Evolutionary conservation across 352 stramenopile genomes (phyloP).

Genomic region (Pythium dissotocum): DNA sequence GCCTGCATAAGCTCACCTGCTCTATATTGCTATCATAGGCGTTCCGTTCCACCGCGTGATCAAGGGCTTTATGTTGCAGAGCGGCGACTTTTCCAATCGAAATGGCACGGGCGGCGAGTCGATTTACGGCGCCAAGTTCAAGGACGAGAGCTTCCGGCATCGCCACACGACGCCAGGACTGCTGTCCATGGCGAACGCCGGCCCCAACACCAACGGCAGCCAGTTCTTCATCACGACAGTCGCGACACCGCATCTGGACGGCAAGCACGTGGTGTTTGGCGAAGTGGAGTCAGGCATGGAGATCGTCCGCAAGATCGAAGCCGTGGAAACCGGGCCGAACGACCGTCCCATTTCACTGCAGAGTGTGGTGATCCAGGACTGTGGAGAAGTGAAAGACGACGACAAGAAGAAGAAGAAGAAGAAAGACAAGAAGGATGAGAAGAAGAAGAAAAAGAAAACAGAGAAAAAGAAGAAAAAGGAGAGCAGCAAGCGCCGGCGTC

Average conservation of each 20-base stretch:
- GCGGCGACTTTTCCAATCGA: constrained; percentile 72
- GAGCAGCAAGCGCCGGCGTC: constrained; percentile 16
- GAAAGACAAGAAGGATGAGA: constrained; percentile 33
- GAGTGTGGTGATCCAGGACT: constrained; percentile 94
- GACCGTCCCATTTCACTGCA: constrained; percentile 84
- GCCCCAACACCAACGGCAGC: constrained; percentile 72
- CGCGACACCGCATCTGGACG: constrained; percentile 95
- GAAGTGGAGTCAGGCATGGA: constrained; percentile 86
- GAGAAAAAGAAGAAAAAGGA: constrained; percentile 13
- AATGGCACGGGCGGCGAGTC: constrained; percentile 85
- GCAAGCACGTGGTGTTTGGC: constrained; percentile 99
- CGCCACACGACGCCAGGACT: constrained; percentile 93
- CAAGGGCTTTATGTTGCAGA: constrained; percentile 86
- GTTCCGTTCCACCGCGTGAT: constrained; percentile 85
- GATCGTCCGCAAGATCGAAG: constrained; percentile 91
- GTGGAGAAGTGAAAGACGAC: constrained; percentile 72
- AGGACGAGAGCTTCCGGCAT: constrained; percentile 95
- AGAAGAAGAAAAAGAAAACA: constrained; percentile 37
- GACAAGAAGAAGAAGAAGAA: constrained; percentile 32
- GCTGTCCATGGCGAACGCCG: constrained; percentile 95
- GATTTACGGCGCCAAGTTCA: constrained; percentile 86
- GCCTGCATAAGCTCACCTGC: background rate
- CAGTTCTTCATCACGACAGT: constrained; percentile 87
- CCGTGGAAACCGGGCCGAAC: constrained; percentile 70
- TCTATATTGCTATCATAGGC: constrained; percentile 33